Base-by-base conservation (phyloP, 1,139 yeast species). In the Trichomonascaceae sp. region DNA sequence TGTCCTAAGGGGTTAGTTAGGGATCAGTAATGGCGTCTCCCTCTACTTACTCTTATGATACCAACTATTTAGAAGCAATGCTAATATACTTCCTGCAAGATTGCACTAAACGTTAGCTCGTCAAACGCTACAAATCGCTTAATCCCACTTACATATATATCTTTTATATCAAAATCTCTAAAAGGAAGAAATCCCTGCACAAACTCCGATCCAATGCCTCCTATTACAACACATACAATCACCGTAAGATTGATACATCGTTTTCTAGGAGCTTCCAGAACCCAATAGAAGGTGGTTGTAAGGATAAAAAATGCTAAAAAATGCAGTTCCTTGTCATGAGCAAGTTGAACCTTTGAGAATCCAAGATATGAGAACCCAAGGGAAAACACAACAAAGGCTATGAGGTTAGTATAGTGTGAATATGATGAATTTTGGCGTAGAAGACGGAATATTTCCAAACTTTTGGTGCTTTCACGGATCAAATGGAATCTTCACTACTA, bases 251-350 rank as follows among this genome's bases (percentile, higher is more conserved):
- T 69, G 39, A 79, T 66, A 10, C 73, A 65, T 55, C 75, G 72
- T 57, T 76, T 66, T 8, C 76, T 61, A 6, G 72, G 61, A 3
- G 73, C 60, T 72, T 81, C 82, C 53, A 82, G 70, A 8, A 81
- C 65, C 72, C 81, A 80, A 71, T 80, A 83, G 63, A 83, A 80
- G 54, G 79, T 79, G 27, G 71, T 63, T 1, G 85, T 79, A 13
- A 83, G 68, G 3, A 79, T 56, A 55, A 76, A 70, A 63, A 83
- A 83, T 24, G 80, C 75, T 18, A 65, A 51, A 53, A 78, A 78
- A 60, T 83, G 87, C 22, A 80, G 64, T 7, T 73, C 59, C 66
- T 83, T 83, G 67, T 83, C 87, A 63, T 80, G 74, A n/a, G 61
- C 59, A 43, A 81, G 60, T 24, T 70, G 71, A 30, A 79, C 60